Percentiles rank a stretch among this genome's conserved stretches.
phyloP scores from a whole-genome alignment of 768 basidiomycete genomes.

The Thelephora ganbajun region DNA sequence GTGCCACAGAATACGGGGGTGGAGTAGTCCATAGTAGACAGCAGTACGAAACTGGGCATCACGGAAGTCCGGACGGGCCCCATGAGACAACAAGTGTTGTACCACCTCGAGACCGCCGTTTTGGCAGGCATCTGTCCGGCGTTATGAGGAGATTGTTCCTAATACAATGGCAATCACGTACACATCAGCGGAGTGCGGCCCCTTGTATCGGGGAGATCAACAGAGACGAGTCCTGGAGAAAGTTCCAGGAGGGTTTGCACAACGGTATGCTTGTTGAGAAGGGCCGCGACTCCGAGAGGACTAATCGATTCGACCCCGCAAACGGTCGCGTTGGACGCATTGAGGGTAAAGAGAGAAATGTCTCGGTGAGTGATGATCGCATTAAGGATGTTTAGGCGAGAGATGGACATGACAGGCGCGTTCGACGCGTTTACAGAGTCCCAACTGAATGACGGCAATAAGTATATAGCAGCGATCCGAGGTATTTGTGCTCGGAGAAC shows the following conservation, averaged over 20 bases:
- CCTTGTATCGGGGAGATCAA: conserved; percentile 61
- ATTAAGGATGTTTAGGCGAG: conserved; percentile 44
- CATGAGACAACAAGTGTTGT: conserved; percentile 47
- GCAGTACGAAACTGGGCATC: conserved; percentile 63
- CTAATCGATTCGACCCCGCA: conserved; percentile 40
- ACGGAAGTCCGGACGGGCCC: conserved; percentile 59
- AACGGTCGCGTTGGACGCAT: conserved; percentile 57
- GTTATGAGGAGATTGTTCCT: conserved; percentile 1
- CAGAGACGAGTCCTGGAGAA: conserved; percentile 46
- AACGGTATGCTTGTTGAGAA: conserved; percentile 49
- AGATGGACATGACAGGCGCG: conserved; percentile 49
- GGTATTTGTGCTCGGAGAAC: conserved; percentile 1
- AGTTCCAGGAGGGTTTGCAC: conserved; percentile 54
- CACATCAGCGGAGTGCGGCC: conserved; percentile 79
- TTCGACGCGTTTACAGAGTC: conserved; percentile 52
- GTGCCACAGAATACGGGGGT: conserved; percentile 52
- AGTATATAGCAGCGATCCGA: background rate
- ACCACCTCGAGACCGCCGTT: conserved; percentile 62
- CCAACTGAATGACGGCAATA: conserved; percentile 33
- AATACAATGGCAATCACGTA: conserved; percentile 18
- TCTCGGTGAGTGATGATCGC: conserved; percentile 39
- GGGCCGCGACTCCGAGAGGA: conserved; percentile 66
- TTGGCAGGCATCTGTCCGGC: conserved; percentile 51
- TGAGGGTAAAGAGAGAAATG: conserved; percentile 55
- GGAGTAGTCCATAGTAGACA: conserved; percentile 50